Evolutionary conservation across 1,284 basidiomycete genomes (phyloP).

Genomic region (Pulveroboletus sp.): DNA sequence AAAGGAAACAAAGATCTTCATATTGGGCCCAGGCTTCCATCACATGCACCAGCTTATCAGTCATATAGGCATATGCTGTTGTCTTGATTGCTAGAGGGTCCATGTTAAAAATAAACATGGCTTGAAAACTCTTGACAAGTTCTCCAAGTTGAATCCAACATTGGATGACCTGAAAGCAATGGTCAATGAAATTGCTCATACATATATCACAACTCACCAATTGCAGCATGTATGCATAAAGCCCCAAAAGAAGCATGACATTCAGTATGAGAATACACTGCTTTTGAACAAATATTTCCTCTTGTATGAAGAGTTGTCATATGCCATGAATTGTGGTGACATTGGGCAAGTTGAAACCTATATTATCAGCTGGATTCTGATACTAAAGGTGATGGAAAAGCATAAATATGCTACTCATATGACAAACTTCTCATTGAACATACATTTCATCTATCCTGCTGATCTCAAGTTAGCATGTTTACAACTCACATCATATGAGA

Average conservation of each 20-base stretch:
- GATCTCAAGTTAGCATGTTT: too few relatives aligned
- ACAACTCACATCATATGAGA: neutral
- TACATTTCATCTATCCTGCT: slow-evolving; percentile 10
- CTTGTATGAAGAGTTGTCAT: slow-evolving; percentile 13
- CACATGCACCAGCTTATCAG: slow-evolving; percentile 6
- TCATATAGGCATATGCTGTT: neutral
- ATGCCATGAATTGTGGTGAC: slow-evolving; percentile 7
- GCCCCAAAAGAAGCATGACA: neutral
- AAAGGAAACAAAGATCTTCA: neutral
- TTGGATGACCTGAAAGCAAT: neutral
- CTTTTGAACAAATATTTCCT: slow-evolving; percentile 14
- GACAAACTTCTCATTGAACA: slow-evolving; percentile 3
- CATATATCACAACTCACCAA: neutral
- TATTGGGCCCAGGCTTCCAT: neutral
- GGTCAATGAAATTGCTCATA: neutral
- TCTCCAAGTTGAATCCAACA: neutral
- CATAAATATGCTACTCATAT: slow-evolving; percentile 20
- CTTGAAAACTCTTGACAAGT: too few relatives aligned
- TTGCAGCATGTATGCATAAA: neutral
- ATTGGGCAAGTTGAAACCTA: slow-evolving; percentile 2
- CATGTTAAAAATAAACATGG: neutral
- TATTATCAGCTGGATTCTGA: slow-evolving; percentile 1
- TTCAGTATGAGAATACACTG: slow-evolving; percentile 4
- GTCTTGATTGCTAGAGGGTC: slow-evolving; percentile 3
- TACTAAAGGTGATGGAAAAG: slow-evolving; percentile 18